These are phyloP conservation scores for Phytophthora chlamydospora DNA, from an alignment of 352 stramenopile species.

Conservation along the genomic window DNA sequence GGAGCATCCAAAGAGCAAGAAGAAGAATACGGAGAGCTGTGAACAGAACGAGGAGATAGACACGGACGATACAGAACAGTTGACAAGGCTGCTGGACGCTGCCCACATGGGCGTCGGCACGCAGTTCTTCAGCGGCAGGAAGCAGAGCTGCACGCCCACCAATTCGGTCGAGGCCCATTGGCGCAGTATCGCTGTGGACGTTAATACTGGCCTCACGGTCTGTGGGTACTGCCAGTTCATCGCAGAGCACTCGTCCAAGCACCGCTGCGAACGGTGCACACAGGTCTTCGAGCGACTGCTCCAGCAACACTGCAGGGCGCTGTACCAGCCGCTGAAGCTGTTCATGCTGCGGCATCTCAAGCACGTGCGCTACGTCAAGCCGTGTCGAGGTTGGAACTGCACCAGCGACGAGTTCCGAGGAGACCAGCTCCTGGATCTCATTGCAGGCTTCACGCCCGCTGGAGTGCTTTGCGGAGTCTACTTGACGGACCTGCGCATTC, in stretches of 20 bases:
- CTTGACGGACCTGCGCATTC: constrained; percentile 33
- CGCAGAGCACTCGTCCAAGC: constrained; percentile 10
- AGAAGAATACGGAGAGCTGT: not conserved
- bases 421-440: constrained; percentile 28
- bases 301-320: constrained; percentile 27
- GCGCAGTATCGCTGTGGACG: constrained; percentile 27
- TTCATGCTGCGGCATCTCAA: constrained; percentile 34
- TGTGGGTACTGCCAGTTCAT: constrained; percentile 31
- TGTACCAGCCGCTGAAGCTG: constrained; percentile 33
- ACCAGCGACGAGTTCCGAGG: constrained; percentile 7
- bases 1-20: constrained; percentile 7
- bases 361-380: constrained; percentile 35
- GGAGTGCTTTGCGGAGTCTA: constrained; percentile 38
- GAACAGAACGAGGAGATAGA: constrained; percentile 12
- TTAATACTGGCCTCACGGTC: constrained; percentile 3
- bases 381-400: constrained; percentile 29
- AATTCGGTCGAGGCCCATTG: constrained; percentile 35
- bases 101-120: constrained; percentile 30
- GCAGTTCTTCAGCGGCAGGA: constrained; percentile 37
- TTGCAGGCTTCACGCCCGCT: constrained; percentile 28
- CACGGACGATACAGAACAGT: constrained; percentile 19
- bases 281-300: constrained; percentile 24
- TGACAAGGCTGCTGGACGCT: constrained; percentile 30
- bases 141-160: constrained; percentile 22
- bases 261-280: constrained; percentile 34